A percentile compares a stretch with the other conserved stretches of the same genome.
These are phyloP conservation scores for Stachybotrys elegans DNA, from an alignment of 2,329 filamentous ascomycete genomes.

Conservation along the genomic window DNA sequence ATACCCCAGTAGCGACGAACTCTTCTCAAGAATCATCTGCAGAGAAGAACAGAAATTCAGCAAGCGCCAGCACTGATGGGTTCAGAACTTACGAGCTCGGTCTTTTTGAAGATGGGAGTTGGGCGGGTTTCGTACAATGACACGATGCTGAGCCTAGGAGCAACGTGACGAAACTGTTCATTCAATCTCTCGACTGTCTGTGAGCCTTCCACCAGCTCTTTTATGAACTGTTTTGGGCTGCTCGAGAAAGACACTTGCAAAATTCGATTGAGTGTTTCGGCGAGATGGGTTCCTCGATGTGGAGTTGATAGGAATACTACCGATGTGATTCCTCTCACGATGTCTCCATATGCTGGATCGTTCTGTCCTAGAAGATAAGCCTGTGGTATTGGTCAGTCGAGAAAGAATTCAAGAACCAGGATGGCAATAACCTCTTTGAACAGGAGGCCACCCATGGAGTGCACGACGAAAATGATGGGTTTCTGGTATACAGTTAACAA, in stretches of 20 bases:
- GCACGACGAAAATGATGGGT: constrained; percentile 36
- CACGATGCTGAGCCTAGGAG: constrained; percentile 27
- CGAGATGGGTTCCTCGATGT: constrained; percentile 34
- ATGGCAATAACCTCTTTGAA: no score
- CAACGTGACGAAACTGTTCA: constrained; percentile 36
- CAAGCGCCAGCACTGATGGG: constrained; percentile 11
- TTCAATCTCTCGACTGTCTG: constrained; percentile 32
- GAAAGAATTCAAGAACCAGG: no score
- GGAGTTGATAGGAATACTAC: constrained; percentile 37
- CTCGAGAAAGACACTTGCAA: constrained; percentile 15
- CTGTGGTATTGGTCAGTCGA: no score
- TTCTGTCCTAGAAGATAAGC: constrained; percentile 28
- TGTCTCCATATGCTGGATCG: constrained; percentile 19
- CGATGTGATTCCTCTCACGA: constrained; percentile 23
- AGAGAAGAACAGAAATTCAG: constrained; percentile 12
- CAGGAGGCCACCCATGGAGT: constrained; percentile 42
- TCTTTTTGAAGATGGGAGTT: constrained; percentile 10
- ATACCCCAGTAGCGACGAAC: constrained; percentile 37
- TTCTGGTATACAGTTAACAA: no score
- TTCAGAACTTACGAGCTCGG: no score
- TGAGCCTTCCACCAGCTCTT: constrained; percentile 31
- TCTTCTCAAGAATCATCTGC: constrained; percentile 30
- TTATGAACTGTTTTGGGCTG: constrained; percentile 28
- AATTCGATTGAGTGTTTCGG: constrained; percentile 28
- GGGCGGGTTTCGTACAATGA: constrained; percentile 42